Conservation (phyloP, 176 grass and related monocot genomes). For the Puccinellia tenuiflora region DNA sequence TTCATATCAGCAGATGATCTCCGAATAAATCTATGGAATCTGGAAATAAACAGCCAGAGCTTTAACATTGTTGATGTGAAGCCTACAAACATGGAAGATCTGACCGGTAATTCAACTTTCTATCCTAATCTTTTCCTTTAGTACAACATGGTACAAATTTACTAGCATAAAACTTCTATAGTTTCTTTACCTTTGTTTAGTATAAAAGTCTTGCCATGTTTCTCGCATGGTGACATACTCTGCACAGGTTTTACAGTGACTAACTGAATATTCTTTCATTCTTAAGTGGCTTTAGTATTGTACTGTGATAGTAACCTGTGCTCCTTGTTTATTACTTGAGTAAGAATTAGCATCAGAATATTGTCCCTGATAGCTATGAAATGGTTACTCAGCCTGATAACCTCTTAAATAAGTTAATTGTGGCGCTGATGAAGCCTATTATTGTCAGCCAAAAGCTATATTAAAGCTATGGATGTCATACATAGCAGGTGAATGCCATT, state of each 20-base stretch:
- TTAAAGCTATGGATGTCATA: not conserved
- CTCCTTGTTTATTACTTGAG: not conserved
- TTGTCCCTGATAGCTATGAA: not conserved
- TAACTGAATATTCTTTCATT: not conserved
- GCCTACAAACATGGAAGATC: constrained; percentile 95
- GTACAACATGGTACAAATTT: constrained; percentile 1
- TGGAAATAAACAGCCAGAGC: constrained; percentile 93
- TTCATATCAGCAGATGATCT: constrained; percentile 98
- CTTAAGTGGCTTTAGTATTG: not conserved
- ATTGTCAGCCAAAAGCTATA: not conserved
- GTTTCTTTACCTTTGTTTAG: not conserved
- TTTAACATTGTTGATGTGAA: constrained; percentile 99
- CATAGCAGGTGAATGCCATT: not conserved
- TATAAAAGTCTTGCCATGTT: constrained; percentile 10
- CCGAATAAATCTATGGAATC: constrained; percentile 92
- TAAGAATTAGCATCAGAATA: constrained; percentile 1
- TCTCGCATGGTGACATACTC: not conserved
- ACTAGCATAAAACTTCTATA: not conserved
- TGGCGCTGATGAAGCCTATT: not conserved
- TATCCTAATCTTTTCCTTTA: not conserved
- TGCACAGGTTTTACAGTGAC: not conserved
- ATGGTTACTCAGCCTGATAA: not conserved
- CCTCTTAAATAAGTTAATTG: not conserved
- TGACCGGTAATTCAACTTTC: constrained; percentile 58
- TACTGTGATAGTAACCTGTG: not conserved